Evolutionary conservation across 1,284 basidiomycete species (phyloP).

Genomic region (Cutaneotrichosporon mucoides): DNA sequence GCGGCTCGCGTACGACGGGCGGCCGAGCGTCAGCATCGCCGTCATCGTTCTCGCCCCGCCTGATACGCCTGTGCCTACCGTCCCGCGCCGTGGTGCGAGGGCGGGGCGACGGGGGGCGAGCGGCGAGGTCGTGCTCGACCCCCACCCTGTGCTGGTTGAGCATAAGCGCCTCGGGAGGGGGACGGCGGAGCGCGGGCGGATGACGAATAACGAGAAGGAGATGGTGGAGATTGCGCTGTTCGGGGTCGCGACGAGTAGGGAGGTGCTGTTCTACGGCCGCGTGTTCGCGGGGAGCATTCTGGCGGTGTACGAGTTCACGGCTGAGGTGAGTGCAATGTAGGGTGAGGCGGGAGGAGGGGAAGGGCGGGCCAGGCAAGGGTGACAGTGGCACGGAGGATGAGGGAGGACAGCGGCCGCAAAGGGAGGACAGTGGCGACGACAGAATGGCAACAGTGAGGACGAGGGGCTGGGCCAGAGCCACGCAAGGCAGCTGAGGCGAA

Average conservation of each 20-base stretch:
- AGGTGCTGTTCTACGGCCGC: conserved; percentile 34
- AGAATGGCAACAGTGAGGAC: too few species aligned
- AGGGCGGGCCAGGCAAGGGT: too few species aligned
- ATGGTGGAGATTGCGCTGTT: conserved; percentile 15
- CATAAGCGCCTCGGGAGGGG: not conserved
- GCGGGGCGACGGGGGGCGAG: not conserved
- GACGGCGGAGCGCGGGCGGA: conserved; percentile 6
- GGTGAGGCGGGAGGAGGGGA: too few species aligned
- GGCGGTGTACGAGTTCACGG: conserved; percentile 22
- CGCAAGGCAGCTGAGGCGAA: too few species aligned
- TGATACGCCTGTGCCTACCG: too few species aligned
- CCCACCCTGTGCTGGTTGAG: not conserved
- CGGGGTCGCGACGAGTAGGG: conserved; percentile 12
- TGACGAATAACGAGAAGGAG: conserved; percentile 19
- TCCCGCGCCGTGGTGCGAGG: too few species aligned
- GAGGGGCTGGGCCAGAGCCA: too few species aligned
- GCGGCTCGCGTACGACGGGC: conserved; percentile 3
- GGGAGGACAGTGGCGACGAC: too few species aligned
- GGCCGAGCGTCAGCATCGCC: conserved; percentile 10
- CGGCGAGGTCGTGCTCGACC: conserved; percentile 11
- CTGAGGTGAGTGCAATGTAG: conserved; percentile 14
- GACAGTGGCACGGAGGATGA: too few species aligned
- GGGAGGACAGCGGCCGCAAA: too few species aligned
- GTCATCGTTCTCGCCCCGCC: conserved; percentile 8
- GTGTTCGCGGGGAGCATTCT: conserved; percentile 30